A percentile compares a stretch with the other conserved stretches of the same genome.
These are phyloP conservation scores for Microbotryum violaceum DNA, from an alignment of 1,284 basidiomycete species.

Conservation along the genomic window DNA sequence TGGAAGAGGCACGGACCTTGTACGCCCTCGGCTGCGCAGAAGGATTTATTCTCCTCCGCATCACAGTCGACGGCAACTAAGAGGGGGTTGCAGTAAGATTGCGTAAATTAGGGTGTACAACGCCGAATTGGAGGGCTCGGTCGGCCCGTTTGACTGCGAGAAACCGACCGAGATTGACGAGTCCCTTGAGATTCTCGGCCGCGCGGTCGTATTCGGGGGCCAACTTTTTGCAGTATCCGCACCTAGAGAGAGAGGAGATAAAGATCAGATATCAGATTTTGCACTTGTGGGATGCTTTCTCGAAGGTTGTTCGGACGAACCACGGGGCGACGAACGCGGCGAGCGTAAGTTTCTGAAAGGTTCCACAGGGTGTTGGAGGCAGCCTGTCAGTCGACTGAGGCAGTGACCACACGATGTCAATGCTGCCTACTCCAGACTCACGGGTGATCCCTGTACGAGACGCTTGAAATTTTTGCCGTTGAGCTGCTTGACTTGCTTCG, in stretches of 20 bases:
- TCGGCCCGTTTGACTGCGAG: too few relatives aligned
- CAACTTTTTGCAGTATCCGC: constrained; percentile 39
- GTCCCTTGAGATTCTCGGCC: constrained; percentile 40
- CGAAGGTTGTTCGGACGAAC: constrained; percentile 28
- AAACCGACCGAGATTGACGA: constrained; percentile 41
- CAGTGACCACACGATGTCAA: too few relatives aligned
- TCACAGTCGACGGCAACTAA: constrained; percentile 41
- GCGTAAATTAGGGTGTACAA: not conserved
- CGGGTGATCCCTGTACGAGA: constrained; percentile 12
- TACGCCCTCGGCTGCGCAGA: constrained; percentile 40
- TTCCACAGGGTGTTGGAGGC: too few relatives aligned
- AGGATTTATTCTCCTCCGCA: constrained; percentile 38
- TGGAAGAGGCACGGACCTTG: constrained; percentile 29
- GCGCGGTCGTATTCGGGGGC: constrained; percentile 39
- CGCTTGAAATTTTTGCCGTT: constrained; percentile 20
- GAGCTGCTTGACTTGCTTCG: constrained; percentile 25
- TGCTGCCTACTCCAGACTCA: not conserved
- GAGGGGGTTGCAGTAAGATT: too few relatives aligned
- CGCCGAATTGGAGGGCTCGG: not conserved
- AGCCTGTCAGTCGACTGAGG: not conserved
- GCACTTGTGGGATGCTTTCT: not conserved
- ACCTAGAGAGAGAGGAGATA: constrained; percentile 1
- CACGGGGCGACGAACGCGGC: constrained; percentile 43
- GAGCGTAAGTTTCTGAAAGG: constrained; percentile 39
- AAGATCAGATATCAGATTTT: not conserved